These are phyloP conservation scores for Petunia secreta DNA, from an alignment of 257 asterid species.

Conservation along the genomic window DNA sequence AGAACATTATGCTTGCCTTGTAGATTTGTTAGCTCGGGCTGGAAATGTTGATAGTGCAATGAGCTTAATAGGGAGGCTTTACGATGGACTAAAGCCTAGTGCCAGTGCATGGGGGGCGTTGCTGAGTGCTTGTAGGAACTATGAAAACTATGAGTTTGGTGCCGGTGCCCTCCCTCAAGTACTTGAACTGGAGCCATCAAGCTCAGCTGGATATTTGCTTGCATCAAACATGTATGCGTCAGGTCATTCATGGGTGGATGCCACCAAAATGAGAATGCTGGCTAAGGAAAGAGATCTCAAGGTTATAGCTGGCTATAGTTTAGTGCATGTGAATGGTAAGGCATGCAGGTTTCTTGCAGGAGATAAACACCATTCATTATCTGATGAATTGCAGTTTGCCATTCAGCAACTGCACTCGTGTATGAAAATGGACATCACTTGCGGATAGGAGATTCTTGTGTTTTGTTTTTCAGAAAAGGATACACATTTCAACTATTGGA, in stretches of 20 bases:
- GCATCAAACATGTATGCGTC: constrained; percentile 74
- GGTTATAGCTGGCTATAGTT: constrained; percentile 64
- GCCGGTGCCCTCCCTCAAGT: constrained; percentile 50
- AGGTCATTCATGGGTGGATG: constrained; percentile 68
- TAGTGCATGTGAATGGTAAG: constrained; percentile 53
- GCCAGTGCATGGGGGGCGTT: constrained; percentile 93
- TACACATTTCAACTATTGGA: neutral
- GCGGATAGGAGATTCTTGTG: neutral
- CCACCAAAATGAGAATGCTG: constrained; percentile 63
- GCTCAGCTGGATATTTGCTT: constrained; percentile 71
- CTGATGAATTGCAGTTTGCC: constrained; percentile 39
- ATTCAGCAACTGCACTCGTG: constrained; percentile 58
- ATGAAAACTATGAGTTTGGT: constrained; percentile 44
- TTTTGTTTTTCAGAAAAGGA: neutral
- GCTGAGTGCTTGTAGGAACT: constrained; percentile 76
- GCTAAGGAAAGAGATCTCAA: constrained; percentile 52
- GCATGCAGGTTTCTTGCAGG: constrained; percentile 60
- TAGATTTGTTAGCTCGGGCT: constrained; percentile 86
- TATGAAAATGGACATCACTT: constrained; percentile 46
- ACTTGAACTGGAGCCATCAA: constrained; percentile 78
- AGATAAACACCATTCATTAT: constrained; percentile 45
- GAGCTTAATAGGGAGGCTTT: constrained; percentile 51
- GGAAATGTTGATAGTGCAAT: constrained; percentile 77
- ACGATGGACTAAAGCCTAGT: constrained; percentile 45
- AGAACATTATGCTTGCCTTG: constrained; percentile 84